Percentiles rank a stretch among this genome's conserved stretches.
phyloP scores from a whole-genome alignment of 495 filamentous ascomycete species.

The Aspergillus egyptiacus region DNA sequence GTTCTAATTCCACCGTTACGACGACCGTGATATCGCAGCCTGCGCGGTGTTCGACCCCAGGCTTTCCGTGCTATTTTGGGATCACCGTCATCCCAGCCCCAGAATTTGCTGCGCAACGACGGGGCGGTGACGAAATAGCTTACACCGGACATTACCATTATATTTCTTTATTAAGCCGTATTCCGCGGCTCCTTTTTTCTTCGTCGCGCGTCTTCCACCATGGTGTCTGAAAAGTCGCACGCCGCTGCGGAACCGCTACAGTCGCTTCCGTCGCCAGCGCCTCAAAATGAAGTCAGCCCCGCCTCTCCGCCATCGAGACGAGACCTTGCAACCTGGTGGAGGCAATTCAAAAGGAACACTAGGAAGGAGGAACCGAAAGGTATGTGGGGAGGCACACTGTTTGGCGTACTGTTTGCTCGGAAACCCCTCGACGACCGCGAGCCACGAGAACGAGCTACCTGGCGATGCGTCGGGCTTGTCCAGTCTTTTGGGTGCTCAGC shows the following conservation, averaged over 20 bases:
- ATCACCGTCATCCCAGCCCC: slow-evolving; percentile 29
- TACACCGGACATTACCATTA: too few species aligned
- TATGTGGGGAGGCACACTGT: slow-evolving; percentile 32
- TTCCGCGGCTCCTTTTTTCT: slow-evolving; percentile 2
- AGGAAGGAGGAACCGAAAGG: slow-evolving; percentile 75
- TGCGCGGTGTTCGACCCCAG: slow-evolving; percentile 20
- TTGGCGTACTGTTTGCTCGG: too few species aligned
- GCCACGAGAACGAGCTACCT: not conserved
- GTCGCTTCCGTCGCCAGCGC: slow-evolving; percentile 28
- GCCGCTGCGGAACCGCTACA: slow-evolving; percentile 33
- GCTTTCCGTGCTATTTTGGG: slow-evolving; percentile 33
- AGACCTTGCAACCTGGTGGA: slow-evolving; percentile 89
- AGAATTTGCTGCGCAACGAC: slow-evolving; percentile 30
- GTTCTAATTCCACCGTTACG: slow-evolving; percentile 12
- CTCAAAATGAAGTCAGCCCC: slow-evolving; percentile 27
- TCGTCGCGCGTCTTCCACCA: slow-evolving; percentile 23
- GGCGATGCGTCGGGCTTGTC: slow-evolving; percentile 9
- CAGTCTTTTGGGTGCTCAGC: not conserved
- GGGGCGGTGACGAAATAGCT: slow-evolving; percentile 33
- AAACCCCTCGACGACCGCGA: not conserved
- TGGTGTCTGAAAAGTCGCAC: slow-evolving; percentile 44
- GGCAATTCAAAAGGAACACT: slow-evolving; percentile 68
- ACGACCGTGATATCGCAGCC: slow-evolving; percentile 10
- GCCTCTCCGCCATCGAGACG: slow-evolving; percentile 65
- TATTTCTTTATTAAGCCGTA: too few species aligned